Evolutionary conservation across 768 basidiomycete genomes (phyloP).

Genomic region (Suillus americanus): DNA sequence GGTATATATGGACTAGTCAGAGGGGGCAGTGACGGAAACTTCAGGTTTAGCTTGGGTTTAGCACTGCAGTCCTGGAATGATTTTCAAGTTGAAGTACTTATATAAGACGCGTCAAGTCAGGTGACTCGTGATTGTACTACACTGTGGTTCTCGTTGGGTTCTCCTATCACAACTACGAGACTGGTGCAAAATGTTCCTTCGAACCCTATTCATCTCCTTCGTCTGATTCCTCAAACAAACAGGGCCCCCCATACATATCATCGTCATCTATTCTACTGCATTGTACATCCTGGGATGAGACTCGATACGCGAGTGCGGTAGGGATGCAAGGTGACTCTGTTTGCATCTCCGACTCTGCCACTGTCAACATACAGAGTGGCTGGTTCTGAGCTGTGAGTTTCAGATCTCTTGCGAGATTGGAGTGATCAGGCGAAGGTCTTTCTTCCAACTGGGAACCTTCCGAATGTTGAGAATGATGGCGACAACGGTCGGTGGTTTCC

Average conservation of each 20-base stretch:
- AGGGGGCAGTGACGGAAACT: background rate
- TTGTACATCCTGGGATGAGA: background rate
- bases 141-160: too few species aligned
- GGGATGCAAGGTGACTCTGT: background rate
- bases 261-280: conserved; percentile 6
- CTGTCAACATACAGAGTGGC: background rate
- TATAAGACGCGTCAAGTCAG: background rate
- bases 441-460: background rate
- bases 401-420: background rate
- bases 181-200: background rate
- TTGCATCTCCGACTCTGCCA: background rate
- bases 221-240: conserved; percentile 31
- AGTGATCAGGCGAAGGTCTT: background rate
- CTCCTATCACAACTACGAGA: background rate
- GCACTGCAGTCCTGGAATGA: background rate
- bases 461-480: background rate
- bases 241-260: conserved; percentile 22
- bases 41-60: background rate
- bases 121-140: background rate
- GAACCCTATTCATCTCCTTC: conserved; percentile 25
- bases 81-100: background rate
- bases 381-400: background rate
- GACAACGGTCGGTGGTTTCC: background rate
- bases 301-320: background rate
- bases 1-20: background rate